These are phyloP conservation scores for Ramularia collo-cygni DNA, from an alignment of 2,329 filamentous ascomycete species.

Conservation along the genomic window DNA sequence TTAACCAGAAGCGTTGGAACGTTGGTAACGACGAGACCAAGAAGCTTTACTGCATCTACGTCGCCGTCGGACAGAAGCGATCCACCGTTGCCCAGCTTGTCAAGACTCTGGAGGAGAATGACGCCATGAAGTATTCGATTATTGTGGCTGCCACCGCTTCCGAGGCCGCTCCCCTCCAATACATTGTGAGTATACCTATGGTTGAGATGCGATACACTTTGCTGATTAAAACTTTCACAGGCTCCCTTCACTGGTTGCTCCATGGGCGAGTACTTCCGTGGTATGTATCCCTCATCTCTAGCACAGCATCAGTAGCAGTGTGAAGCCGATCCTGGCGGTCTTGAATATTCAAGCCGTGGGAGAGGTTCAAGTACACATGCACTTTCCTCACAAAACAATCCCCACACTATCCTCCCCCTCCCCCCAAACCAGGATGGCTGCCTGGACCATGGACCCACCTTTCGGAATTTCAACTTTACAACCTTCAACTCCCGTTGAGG, in stretches of 20 bases:
- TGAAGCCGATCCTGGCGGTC: no score
- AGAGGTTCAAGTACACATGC: no score
- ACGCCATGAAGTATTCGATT: conserved; percentile 97
- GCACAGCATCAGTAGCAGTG: conserved; percentile 1
- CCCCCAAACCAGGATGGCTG: no score
- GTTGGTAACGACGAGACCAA: conserved; percentile 74
- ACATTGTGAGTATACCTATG: no score
- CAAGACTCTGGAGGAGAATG: conserved; percentile 99
- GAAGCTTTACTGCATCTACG: conserved; percentile 99
- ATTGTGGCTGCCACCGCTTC: conserved; percentile 94
- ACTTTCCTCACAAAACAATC: no score
- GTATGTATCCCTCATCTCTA: conserved; percentile 3
- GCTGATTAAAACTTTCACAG: no score
- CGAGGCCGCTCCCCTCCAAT: conserved; percentile 60
- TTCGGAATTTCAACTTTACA: no score
- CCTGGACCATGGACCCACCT: no score
- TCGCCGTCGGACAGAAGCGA: conserved; percentile 98
- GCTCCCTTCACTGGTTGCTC: conserved; percentile 73
- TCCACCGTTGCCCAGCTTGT: conserved; percentile 98
- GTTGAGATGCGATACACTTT: conserved; percentile 91
- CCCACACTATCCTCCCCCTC: no score
- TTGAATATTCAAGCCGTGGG: no score
- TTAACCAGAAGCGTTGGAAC: conserved; percentile 99
- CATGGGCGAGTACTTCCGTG: conserved; percentile 21
- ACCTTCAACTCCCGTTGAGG: no score